phyloP scores from a whole-genome alignment of 192 early-diverging fungal genomes.

The Entrophospora sp. region DNA sequence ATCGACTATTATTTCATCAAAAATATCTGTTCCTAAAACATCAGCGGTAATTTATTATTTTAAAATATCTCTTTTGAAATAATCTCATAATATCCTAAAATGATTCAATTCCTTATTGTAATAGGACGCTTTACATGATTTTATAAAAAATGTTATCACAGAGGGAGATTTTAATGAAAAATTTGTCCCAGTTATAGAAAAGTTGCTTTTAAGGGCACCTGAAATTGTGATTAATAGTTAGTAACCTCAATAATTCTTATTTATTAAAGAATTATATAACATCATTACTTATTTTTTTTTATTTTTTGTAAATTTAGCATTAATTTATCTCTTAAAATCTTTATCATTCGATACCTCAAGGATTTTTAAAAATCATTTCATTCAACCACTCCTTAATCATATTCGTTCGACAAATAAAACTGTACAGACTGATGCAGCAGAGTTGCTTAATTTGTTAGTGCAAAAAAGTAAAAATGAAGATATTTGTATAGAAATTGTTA shows the following conservation, averaged over 20 bases:
- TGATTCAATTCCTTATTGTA: neutral
- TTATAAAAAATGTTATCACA: slow-evolving; percentile 47
- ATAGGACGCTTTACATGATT: slow-evolving; percentile 46
- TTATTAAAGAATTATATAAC: neutral
- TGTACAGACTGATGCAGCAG: slow-evolving; percentile 46
- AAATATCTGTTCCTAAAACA: slow-evolving; percentile 35
- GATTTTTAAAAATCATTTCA: slow-evolving; percentile 52
- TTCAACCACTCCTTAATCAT: slow-evolving; percentile 56
- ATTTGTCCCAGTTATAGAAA: slow-evolving; percentile 57
- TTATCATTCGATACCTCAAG: slow-evolving; percentile 53
- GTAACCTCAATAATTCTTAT: neutral
- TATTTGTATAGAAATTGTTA: slow-evolving; percentile 50
- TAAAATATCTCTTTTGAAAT: slow-evolving; percentile 15
- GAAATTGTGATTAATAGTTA: slow-evolving; percentile 63
- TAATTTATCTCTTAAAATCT: slow-evolving; percentile 39
- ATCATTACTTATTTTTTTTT: neutral
- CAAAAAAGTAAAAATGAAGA: slow-evolving; percentile 34
- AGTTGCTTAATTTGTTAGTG: slow-evolving; percentile 52
- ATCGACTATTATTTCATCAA: slow-evolving; percentile 45
- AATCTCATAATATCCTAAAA: neutral
- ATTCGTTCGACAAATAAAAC: slow-evolving; percentile 56
- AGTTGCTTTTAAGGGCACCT: slow-evolving; percentile 77
- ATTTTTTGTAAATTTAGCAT: slow-evolving; percentile 31
- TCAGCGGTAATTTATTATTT: slow-evolving; percentile 34
- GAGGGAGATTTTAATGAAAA: slow-evolving; percentile 43